Conservation (phyloP, 208 protist genomes). For the Blastocrithidia nonstop region DNA sequence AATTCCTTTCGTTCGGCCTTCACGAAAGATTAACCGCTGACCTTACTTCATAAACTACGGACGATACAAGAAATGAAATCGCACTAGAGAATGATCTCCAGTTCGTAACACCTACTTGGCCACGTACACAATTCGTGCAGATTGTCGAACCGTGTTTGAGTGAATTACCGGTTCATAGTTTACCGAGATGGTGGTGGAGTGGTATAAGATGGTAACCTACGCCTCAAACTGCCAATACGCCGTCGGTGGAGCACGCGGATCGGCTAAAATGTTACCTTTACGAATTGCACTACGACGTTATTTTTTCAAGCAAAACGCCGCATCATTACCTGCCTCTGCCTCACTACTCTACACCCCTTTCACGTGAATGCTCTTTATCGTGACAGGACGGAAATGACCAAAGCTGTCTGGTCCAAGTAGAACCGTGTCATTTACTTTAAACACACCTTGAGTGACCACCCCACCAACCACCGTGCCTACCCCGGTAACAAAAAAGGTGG, state of each 20-base stretch:
- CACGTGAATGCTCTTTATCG: conserved; percentile 91
- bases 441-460: conserved; percentile 82
- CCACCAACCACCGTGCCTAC: conserved; percentile 94
- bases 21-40: conserved; percentile 87
- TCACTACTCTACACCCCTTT: conserved; percentile 72
- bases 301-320: conserved; percentile 90
- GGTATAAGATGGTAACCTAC: conserved; percentile 94
- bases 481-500: conserved; percentile 85
- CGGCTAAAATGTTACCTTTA: conserved; percentile 89
- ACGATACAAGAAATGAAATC: conserved; percentile 88
- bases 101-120: conserved; percentile 87
- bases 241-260: conserved; percentile 27
- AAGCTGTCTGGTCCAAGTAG: conserved; percentile 88
- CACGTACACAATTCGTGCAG: conserved; percentile 72
- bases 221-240: conserved; percentile 93
- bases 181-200: conserved; percentile 93
- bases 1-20: conserved; percentile 89
- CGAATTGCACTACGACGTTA: conserved; percentile 85
- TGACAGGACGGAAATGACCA: conserved; percentile 77
- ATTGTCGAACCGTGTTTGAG: conserved; percentile 82
- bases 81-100: conserved; percentile 85
- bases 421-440: conserved; percentile 85
- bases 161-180: conserved; percentile 97
- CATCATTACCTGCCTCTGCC: conserved; percentile 84
- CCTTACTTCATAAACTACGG: conserved; percentile 89